phyloP scores from a whole-genome alignment of 306 rosid species.

The Sophora flavescens region DNA sequence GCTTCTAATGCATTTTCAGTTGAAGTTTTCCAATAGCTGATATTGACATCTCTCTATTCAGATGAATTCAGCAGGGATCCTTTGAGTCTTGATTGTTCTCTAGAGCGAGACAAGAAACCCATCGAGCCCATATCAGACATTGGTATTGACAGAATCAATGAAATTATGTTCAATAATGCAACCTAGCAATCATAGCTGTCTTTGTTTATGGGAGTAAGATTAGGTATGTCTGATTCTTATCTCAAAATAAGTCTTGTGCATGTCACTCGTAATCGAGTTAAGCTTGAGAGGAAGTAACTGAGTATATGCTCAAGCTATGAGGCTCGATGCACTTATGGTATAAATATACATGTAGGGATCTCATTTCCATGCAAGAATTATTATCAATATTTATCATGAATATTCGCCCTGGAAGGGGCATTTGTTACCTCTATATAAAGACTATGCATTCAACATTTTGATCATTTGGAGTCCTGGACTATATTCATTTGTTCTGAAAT shows the following conservation, averaged over 20 bases:
- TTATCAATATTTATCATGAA: no score
- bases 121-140: conserved; percentile 85
- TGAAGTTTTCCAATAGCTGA: conserved; percentile 26
- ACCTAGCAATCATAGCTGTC: conserved; percentile 29
- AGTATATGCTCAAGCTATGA: background rate
- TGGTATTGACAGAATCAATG: conserved; percentile 66
- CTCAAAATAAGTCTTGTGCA: background rate
- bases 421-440: no score
- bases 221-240: background rate
- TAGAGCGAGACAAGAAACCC: conserved; percentile 67
- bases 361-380: background rate
- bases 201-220: background rate
- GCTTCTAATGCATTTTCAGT: background rate
- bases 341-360: background rate
- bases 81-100: conserved; percentile 40
- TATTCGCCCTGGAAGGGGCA: no score
- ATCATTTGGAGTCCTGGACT: no score
- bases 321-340: background rate
- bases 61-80: conserved; percentile 91
- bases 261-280: background rate
- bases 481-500: no score
- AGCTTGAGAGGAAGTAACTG: background rate
- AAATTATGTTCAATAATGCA: conserved; percentile 66
- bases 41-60: conserved; percentile 46
- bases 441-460: no score